Percentiles rank a stretch among this genome's conserved stretches.
These are phyloP conservation scores for Diaporthe ilicicola DNA, from an alignment of 2,329 filamentous ascomycete species.

Conservation along the genomic window DNA sequence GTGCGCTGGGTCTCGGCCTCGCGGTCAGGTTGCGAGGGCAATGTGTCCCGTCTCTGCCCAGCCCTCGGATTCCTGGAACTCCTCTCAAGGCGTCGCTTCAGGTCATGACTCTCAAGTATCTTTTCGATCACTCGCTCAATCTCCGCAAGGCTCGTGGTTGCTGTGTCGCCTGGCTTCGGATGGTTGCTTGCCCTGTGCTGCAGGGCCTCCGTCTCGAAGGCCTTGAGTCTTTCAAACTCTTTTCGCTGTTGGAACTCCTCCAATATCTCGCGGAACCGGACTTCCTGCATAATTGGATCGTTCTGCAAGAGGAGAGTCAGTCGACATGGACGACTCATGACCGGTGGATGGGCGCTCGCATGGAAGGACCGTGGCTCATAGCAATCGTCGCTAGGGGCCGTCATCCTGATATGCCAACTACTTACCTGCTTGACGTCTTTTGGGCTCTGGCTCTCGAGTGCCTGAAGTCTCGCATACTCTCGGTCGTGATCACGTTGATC, in stretches of 20 bases:
- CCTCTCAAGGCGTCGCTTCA: background rate
- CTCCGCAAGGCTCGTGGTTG: background rate
- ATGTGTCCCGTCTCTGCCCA: background rate
- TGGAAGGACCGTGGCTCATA: too few relatives aligned
- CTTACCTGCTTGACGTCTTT: conserved; percentile 9
- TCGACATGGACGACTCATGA: background rate
- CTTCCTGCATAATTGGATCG: background rate
- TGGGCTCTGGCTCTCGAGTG: background rate
- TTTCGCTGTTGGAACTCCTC: background rate
- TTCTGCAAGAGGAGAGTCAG: background rate
- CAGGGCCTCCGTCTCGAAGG: background rate
- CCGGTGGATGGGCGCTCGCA: background rate
- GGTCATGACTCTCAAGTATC: background rate
- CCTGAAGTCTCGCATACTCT: conserved; percentile 9
- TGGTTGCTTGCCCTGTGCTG: background rate
- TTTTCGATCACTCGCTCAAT: background rate
- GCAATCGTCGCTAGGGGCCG: too few relatives aligned
- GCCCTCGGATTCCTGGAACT: background rate
- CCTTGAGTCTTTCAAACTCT: background rate
- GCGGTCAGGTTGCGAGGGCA: background rate
- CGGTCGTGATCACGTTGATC: conserved; percentile 5
- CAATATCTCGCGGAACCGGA: background rate
- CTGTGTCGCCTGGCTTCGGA: background rate
- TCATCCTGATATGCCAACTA: background rate
- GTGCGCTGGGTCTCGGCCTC: background rate